Evolutionary conservation across 2,329 filamentous ascomycete genomes (phyloP).

Genomic region (Aureobasidium musti): DNA sequence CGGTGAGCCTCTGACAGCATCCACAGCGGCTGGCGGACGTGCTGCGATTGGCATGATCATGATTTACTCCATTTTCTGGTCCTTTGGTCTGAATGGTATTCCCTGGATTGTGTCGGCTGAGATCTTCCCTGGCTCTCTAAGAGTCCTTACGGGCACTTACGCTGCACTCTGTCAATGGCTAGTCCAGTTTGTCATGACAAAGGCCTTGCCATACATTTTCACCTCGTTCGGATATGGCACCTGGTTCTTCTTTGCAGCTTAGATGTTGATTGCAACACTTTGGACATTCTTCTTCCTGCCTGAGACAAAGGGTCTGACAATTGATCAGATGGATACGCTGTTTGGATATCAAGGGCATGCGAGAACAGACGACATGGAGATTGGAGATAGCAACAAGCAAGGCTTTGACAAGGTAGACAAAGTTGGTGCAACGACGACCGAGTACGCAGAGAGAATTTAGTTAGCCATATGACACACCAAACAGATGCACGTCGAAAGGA

Average conservation of each 20-base stretch:
- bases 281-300: conserved; percentile 47
- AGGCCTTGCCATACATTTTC: conserved; percentile 47
- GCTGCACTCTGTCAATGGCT: conserved; percentile 40
- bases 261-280: conserved; percentile 42
- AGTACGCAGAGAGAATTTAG: neutral
- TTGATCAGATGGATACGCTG: conserved; percentile 45
- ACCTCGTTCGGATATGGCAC: conserved; percentile 44
- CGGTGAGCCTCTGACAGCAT: conserved; percentile 39
- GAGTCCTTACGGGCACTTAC: conserved; percentile 44
- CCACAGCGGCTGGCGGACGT: conserved; percentile 44
- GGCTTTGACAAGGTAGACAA: neutral
- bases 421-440: neutral
- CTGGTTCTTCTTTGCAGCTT: conserved; percentile 47
- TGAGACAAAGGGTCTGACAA: conserved; percentile 44
- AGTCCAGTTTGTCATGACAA: conserved; percentile 46
- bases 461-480: neutral
- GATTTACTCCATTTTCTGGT: conserved; percentile 46
- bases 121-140: conserved; percentile 48
- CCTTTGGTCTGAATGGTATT: conserved; percentile 46
- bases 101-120: conserved; percentile 49
- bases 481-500: neutral
- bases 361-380: neutral
- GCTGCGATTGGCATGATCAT: conserved; percentile 47
- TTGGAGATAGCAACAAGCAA: neutral
- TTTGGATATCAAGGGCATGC: conserved; percentile 36